Evolutionary conservation across 371 early-diverging fungal genomes (phyloP), one percentile per base, ranked within the genome.

Genomic region (Mortierella sp.): DNA sequence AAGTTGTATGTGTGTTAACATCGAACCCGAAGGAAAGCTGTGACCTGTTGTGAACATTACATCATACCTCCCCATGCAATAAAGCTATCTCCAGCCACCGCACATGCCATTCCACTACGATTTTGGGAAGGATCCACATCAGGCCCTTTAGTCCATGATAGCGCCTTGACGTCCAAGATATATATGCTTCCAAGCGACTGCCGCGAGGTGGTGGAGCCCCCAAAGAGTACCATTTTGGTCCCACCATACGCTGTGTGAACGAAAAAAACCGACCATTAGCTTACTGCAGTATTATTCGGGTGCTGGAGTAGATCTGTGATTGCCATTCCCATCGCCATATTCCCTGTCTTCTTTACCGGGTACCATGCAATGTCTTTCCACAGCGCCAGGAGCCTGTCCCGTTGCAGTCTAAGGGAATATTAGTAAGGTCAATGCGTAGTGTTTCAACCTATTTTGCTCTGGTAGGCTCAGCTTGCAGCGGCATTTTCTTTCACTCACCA

Each of bases 41-140:
- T 11, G 7, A 34, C 14, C 37, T 7, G 7, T 2, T 34, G 14
- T 2, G 4, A 11, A 34, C 14, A 34, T 34, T 7, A 4, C 37
- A 11, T 34, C 42, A 55, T 58, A 50, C 59, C 59, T 32, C 59
- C 50, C 59, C 59, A 58, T 15, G 5, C 2, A 1, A 58, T 19
- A 58, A 58, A 58, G 26, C 37, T 32, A 37, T 58, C 59, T 1
- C 59, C 59, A 4, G 48, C 59, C n/a, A 58, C 59, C 5, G 59
- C 19, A n/a, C 59, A 58, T 15, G 59, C 59, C 28, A 47, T 58
- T 34, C 37, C 37, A 6, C 11, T 37, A 7, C 59, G 34, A 11
- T 48, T 48, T 17, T 34, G 39, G 21, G 11, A 1, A 11, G 39
- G 26, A 1, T 42, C 21, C 14, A 15, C 50, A 17, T 48, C 50